Percentiles rank a stretch among this genome's conserved stretches.
These are phyloP conservation scores for Phytophthora pistaciae DNA, from an alignment of 352 stramenopile genomes.

Conservation along the genomic window DNA sequence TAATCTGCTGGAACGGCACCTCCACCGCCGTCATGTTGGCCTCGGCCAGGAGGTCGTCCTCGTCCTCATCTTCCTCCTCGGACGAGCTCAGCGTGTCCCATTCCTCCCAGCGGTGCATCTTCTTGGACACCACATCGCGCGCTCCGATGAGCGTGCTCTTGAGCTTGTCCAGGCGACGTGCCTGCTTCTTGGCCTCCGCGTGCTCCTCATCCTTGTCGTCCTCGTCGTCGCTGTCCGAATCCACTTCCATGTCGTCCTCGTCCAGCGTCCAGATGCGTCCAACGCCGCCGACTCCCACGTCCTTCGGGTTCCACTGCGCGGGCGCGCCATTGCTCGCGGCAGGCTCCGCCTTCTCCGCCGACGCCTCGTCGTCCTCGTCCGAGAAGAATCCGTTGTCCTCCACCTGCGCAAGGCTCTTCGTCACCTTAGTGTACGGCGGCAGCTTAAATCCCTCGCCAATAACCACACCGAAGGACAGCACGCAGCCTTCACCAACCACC, in stretches of 20 bases:
- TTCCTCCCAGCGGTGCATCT: slow-evolving; percentile 72
- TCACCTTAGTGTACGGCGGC: slow-evolving; percentile 84
- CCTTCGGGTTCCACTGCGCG: slow-evolving; percentile 65
- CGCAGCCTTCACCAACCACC: slow-evolving; percentile 72
- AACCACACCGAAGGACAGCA: slow-evolving; percentile 86
- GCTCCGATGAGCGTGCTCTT: slow-evolving; percentile 78
- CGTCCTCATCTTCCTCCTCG: slow-evolving; percentile 74
- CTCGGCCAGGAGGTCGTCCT: slow-evolving; percentile 64
- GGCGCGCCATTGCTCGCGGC: neutral
- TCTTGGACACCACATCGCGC: slow-evolving; percentile 63
- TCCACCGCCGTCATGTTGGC: slow-evolving; percentile 46
- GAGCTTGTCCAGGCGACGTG: slow-evolving; percentile 65
- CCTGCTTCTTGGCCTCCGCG: slow-evolving; percentile 36
- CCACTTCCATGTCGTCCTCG: slow-evolving; percentile 83
- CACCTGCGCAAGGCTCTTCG: slow-evolving; percentile 59
- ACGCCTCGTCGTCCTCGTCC: slow-evolving; percentile 56
- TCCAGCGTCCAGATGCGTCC: slow-evolving; percentile 87
- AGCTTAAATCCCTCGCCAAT: slow-evolving; percentile 82
- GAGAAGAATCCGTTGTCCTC: slow-evolving; percentile 82
- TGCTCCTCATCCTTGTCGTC: slow-evolving; percentile 56
- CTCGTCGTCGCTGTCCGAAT: slow-evolving; percentile 72
- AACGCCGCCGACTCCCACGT: slow-evolving; percentile 77
- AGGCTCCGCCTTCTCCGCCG: slow-evolving; percentile 18
- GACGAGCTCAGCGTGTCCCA: slow-evolving; percentile 87
- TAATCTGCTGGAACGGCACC: slow-evolving; percentile 77